Base-by-base conservation (phyloP, 2,329 filamentous ascomycete genomes). In the Moelleriella libera region DNA sequence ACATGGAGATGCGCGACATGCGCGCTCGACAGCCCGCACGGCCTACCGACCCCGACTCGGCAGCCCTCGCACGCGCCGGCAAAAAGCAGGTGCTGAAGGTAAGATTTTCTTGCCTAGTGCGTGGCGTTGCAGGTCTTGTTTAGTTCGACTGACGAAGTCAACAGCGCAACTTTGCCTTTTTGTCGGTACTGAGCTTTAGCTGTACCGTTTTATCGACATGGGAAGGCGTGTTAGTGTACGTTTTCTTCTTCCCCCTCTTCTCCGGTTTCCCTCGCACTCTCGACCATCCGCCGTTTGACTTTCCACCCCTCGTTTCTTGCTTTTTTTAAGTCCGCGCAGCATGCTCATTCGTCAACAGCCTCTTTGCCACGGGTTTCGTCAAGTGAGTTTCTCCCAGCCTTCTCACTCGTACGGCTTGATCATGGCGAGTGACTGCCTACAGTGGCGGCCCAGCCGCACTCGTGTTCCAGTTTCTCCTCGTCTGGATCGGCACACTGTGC, bases 161-260 rank as follows among this genome's bases (percentile, higher is more conserved):
- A 44, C 12, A 9, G 63, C 60, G 71, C 48, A 72, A 70, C 55
- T 76, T 75, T 53, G 63, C 66, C 8, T 71, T 71, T 53, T 53
- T 71, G 48, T 69, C 69, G 3, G 75, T 73, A 30, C 62, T 76
- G 11, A 70, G 71, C 5, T 75, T 76, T 49, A 68, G 69, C 14
- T 71, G 70, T 50, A 70, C 72, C 21, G 63, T 74, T 34, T 68
- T 75, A 53, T 68, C 69, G 45, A 75, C 74, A 0, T 78, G 74
- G 75, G 75, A 78, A 55, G 51, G 51, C 48, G 64, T 63, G 0
- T 60, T 62, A 5, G 54, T 61, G 6, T 34, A 30, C 8, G 34
- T 30, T 9, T 8, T 39, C 34, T 12, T 39, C 34, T 39, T 21
- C 21, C 21, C 21, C 21, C 21, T 21, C 21, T 3, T 21, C 21